Evolutionary conservation across 1,284 basidiomycete genomes (phyloP), one percentile per base, ranked within the genome.

Genomic region (Leccinum subrobustum): DNA sequence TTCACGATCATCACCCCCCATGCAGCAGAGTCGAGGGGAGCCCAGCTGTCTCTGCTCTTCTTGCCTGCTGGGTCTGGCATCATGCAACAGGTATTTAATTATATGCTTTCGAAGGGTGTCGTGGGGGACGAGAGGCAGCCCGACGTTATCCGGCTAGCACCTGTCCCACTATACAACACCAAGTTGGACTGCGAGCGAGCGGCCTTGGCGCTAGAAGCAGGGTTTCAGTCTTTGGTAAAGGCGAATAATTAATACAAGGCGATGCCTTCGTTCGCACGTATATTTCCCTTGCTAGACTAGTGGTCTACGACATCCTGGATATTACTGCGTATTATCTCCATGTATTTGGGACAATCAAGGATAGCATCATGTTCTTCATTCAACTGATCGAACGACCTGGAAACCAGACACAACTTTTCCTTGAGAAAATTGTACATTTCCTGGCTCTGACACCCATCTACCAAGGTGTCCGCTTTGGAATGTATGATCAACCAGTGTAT

Each of bases 1-100:
- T 96, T 97, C 76, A 93, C 92, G 20, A 92, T 97, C 68, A 90
- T 97, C 71, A 97, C 95, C 2, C 95, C 95, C 2, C 73, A 70
- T 25, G 81, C 85, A 59, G 78, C 85, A 29, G 80, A 82, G 20
- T 79, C 81, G 63, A 84, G 95, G 59, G 95, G 95, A 1, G 87
- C 91, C 37, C 95, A 97, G 74, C 79, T 97, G 20, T 96, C 93
- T 18, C 76, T 98, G 35, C 75, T 92, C 50, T 90, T 96, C 75
- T 75, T 92, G 20, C 92, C 89, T 47, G 55, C 75, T 31, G 83
- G 79, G 52, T 78, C 81, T 16, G 83, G 81, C 23, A 71, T 86
- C 54, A 96, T 97, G 94, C 81, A 82, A 60, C 79, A 78, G 63
- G 82, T 96, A 20, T 86, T 88, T 64, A 75, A 82, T 56, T 79